Base-by-base conservation (phyloP, 2,329 filamentous ascomycete genomes). In the Aspergillus neoniger region DNA sequence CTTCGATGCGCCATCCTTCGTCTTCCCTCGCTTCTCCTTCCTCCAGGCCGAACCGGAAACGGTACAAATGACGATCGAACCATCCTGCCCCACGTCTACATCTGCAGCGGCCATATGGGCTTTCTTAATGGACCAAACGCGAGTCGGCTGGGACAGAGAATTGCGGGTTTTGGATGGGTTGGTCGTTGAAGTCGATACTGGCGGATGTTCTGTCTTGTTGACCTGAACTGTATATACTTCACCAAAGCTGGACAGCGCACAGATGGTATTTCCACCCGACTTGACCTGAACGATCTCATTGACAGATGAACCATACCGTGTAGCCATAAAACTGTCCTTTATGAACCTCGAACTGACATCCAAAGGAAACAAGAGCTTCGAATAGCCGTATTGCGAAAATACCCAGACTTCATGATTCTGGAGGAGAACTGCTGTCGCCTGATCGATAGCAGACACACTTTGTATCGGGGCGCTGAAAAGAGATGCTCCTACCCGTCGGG, bases 381-480 rank as follows among this genome's bases (percentile, higher is more conserved):
- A 92, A 73, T 96, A 98, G 4, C 94, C 94, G 70, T 96, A 98
- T 67, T 96, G 96, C 0, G 92, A 94, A 69, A 99, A 96, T 0
- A 99, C 89, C 83, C 91, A 96, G 9, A 98, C 92, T 19, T 92
- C 92, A 67, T 91, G 88, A 67, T 92, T 96, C 52, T 92, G 89
- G 3, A 99, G 84, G 28, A 99, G 79, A 63, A 92, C 90, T 1
- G 89, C 88, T 0, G 95, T 97, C 6, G 95, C 95, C 66, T 88
- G 89, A 71, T 98, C 94, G 60, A 96, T 96, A 3, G 93, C 94
- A 0, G 91, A 90, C 0, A 95, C 91, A 73, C 90, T 90, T 25
- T 85, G 80, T 55, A 99, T 96, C 0, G 83, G 72, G 3, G 87
- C 86, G 57, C 82, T 85, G 70, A 95, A 91, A 1, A 96, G 82